Evolutionary conservation across 108 stramenopile species (phyloP), one percentile per base, ranked within the genome.

Genomic region (Bacterosira constricta): DNA sequence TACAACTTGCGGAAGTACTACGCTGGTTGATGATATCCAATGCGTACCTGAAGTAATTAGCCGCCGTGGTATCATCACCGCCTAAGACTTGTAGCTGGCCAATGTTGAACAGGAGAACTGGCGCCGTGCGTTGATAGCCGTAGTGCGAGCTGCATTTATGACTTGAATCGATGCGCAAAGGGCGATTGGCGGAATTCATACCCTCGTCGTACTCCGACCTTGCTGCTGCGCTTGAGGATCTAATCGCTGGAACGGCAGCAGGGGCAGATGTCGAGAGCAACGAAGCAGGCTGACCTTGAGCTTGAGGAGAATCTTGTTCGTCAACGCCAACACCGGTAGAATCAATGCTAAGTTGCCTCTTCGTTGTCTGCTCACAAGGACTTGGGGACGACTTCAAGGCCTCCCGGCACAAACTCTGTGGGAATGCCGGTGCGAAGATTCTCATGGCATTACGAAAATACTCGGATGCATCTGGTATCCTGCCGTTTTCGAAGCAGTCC

Each of bases 131-230:
- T 2, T 57, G 31, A 23, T 23, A 74, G 18, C 23, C 36, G 10
- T 51, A 27, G n/a, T n/a, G n/a, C n/a, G n/a, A n/a, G n/a, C n/a
- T n/a, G n/a, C n/a, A n/a, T n/a, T n/a, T n/a, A 4, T 38, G 17
- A 41, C 18, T 23, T 23, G 27, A 1, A n/a, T 68, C 68, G 53
- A 86, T 83, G 55, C 73, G 54, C 20, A 90, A 44, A 36, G 76
- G 77, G 9, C 37, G 35, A 21, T 29, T 31, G 69, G 70, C 86
- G 39, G 51, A 21, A 32, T 66, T 45, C 89, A 90, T 87, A 26
- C 86, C 89, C 64, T 87, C 86, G 39, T 90, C 89, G 47, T 85
- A 90, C 20, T 57, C 69, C 5, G 44, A 35, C 13, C 65, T 32
- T 13, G 32, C 15, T 34, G 55, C 55, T 56, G 21, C 4, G 31